Evolutionary conservation across 2,329 filamentous ascomycete species (phyloP).

Genomic region (Aspergillus sp.): DNA sequence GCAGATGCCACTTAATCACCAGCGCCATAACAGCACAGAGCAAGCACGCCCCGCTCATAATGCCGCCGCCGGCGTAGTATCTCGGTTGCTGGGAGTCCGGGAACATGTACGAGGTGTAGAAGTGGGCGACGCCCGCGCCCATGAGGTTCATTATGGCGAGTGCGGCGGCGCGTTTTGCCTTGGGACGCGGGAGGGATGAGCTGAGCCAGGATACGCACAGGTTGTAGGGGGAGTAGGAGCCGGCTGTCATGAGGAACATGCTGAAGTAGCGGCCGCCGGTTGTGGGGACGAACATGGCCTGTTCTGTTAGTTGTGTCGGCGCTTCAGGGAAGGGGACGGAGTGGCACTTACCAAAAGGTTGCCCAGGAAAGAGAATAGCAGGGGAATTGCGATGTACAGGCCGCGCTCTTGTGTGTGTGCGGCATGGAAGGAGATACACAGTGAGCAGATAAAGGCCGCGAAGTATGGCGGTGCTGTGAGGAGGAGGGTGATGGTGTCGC

Average conservation of each 20-base stretch:
- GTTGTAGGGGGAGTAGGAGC: slow-evolving; percentile 3
- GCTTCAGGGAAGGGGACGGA: too few species aligned
- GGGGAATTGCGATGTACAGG: neutral
- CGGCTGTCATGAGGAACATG: slow-evolving; percentile 4
- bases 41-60: slow-evolving; percentile 1
- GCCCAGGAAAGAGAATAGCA: neutral
- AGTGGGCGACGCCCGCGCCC: slow-evolving; percentile 1
- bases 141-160: slow-evolving; percentile 5
- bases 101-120: slow-evolving; percentile 7
- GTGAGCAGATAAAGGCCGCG: neutral
- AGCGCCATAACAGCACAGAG: neutral
- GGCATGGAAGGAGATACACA: slow-evolving; percentile 1
- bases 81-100: neutral
- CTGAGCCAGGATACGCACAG: slow-evolving; percentile 1
- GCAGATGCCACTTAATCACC: neutral
- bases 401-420: neutral
- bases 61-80: neutral
- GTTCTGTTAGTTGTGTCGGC: neutral
- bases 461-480: neutral
- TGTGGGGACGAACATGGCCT: slow-evolving; percentile 1
- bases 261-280: slow-evolving; percentile 7
- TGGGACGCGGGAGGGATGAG: neutral
- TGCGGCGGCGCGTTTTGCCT: neutral
- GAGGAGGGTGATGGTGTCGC: neutral
- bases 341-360: neutral